phyloP scores from a whole-genome alignment of 306 rosid genomes.

The Hippophae rhamnoides region DNA sequence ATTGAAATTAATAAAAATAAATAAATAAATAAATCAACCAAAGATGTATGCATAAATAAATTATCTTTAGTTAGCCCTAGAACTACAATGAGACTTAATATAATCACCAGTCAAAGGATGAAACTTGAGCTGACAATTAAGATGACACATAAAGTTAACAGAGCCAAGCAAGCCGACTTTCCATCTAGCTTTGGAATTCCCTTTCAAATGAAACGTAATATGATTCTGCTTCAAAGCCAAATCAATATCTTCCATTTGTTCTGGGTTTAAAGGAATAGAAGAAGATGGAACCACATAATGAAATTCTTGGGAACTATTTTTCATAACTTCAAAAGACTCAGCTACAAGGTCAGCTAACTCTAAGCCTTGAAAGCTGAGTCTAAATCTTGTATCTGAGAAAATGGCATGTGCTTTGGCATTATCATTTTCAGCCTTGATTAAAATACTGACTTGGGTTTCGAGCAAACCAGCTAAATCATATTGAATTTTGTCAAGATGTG shows the following conservation, averaged over 20 bases:
- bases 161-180: constrained; percentile 55
- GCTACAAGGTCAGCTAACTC: constrained; percentile 40
- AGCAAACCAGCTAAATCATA: constrained; percentile 42
- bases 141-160: constrained; percentile 36
- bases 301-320: constrained; percentile 30
- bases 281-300: constrained; percentile 36
- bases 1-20: no score
- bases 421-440: constrained; percentile 55
- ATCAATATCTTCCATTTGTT: constrained; percentile 36
- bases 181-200: constrained; percentile 50
- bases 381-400: constrained; percentile 42
- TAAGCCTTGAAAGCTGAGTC: constrained; percentile 39
- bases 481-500: constrained; percentile 37
- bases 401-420: constrained; percentile 64
- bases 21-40: no score
- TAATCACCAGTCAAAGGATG: constrained; percentile 51
- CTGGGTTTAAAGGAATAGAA: constrained; percentile 43
- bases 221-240: constrained; percentile 34
- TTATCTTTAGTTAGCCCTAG: constrained; percentile 38
- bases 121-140: constrained; percentile 56
- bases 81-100: constrained; percentile 40
- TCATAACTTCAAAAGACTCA: constrained; percentile 32
- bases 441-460: constrained; percentile 36
- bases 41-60: not conserved
- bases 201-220: constrained; percentile 42